Evolutionary conservation across 768 basidiomycete species (phyloP).

Genomic region (Auricularia sp.): DNA sequence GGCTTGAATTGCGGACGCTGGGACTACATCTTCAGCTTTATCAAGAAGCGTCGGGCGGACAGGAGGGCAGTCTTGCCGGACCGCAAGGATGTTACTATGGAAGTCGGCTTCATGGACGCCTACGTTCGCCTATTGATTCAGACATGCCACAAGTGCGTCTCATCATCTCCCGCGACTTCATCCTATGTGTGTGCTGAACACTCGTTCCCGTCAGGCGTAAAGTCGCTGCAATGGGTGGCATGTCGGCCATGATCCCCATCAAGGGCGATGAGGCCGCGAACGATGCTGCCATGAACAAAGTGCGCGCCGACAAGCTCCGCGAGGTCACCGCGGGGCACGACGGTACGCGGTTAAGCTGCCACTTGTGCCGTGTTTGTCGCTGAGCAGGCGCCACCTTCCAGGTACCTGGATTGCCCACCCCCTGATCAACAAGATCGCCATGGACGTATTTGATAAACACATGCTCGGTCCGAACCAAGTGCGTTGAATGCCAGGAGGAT

Average conservation of each 20-base stretch:
- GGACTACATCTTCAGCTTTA: slow-evolving; percentile 95
- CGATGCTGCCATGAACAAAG: slow-evolving; percentile 89
- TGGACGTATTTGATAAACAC: slow-evolving; percentile 81
- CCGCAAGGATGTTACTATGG: slow-evolving; percentile 96
- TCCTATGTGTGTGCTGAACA: background rate
- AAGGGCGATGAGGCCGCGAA: slow-evolving; percentile 90
- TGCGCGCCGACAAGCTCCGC: slow-evolving; percentile 86
- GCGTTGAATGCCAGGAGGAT: slow-evolving; percentile 7
- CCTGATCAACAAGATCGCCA: slow-evolving; percentile 83
- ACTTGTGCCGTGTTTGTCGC: background rate
- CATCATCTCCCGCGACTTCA: background rate
- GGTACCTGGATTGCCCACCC: slow-evolving; percentile 97
- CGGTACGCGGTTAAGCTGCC: slow-evolving; percentile 19
- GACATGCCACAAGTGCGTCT: slow-evolving; percentile 84
- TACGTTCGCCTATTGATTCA: slow-evolving; percentile 95
- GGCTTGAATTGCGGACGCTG: slow-evolving; percentile 92
- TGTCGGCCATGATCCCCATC: slow-evolving; percentile 99
- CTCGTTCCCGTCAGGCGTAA: slow-evolving; percentile 52
- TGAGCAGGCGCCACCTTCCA: background rate
- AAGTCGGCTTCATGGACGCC: slow-evolving; percentile 93
- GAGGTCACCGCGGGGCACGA: slow-evolving; percentile 96
- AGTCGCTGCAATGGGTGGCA: slow-evolving; percentile 98
- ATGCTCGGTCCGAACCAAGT: slow-evolving; percentile 98
- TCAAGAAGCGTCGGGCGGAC: slow-evolving; percentile 93
- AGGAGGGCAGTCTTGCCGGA: slow-evolving; percentile 84